Conservation (phyloP, 1,139 yeast species). For the Candida sp. region DNA sequence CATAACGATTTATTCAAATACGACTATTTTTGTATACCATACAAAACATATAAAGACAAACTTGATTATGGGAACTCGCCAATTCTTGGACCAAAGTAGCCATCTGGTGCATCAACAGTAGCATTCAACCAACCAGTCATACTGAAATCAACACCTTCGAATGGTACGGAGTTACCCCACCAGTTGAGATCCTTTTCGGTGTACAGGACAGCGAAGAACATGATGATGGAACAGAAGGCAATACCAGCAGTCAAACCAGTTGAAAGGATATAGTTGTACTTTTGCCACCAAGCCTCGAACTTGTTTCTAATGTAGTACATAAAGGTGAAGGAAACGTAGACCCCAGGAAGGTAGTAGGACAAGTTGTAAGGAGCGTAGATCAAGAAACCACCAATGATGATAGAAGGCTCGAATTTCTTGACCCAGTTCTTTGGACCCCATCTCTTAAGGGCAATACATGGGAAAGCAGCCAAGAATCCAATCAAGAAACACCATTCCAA, state of each 20-base stretch:
- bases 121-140: conserved; percentile 2
- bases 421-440: too few relatives aligned
- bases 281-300: conserved; percentile 56
- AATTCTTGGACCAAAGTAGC: conserved; percentile 2
- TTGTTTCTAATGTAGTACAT: conserved; percentile 48
- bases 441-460: conserved; percentile 43
- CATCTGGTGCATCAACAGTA: conserved; percentile 3
- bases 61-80: conserved; percentile 6
- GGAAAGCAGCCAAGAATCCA: conserved; percentile 51
- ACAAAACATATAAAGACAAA: too few relatives aligned
- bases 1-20: too few relatives aligned
- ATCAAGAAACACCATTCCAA: conserved; percentile 57
- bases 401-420: conserved; percentile 47
- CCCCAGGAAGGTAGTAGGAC: conserved; percentile 47
- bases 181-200: conserved; percentile 42
- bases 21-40: too few relatives aligned
- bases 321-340: conserved; percentile 42
- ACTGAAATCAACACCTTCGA: too few relatives aligned
- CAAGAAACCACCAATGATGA: conserved; percentile 43
- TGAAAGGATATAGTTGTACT: conserved; percentile 57
- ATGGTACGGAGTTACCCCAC: too few relatives aligned
- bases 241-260: conserved; percentile 55
- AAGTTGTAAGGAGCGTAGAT: conserved; percentile 54
- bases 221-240: conserved; percentile 52
- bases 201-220: conserved; percentile 57